These are phyloP conservation scores for Lentinula detonsa DNA, from an alignment of 768 basidiomycete genomes.

Conservation along the genomic window DNA sequence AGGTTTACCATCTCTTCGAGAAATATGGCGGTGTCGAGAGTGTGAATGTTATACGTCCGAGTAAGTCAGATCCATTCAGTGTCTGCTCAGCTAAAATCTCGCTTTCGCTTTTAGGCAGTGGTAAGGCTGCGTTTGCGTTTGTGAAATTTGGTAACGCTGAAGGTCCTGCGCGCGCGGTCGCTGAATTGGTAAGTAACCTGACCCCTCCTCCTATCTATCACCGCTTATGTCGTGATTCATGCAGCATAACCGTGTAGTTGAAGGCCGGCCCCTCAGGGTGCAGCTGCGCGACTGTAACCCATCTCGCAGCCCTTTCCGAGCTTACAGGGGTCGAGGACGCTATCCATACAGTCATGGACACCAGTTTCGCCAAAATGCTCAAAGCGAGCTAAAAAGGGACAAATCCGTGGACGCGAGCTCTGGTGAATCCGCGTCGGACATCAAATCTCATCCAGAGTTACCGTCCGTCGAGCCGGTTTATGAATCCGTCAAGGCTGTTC, in stretches of 20 bases:
- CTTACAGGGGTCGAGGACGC: slow-evolving; percentile 35
- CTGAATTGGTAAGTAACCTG: slow-evolving; percentile 44
- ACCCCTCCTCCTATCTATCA: not conserved
- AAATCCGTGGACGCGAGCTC: not conserved
- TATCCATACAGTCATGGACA: slow-evolving; percentile 8
- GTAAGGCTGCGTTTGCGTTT: slow-evolving; percentile 72
- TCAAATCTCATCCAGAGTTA: not conserved
- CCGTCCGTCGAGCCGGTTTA: not conserved
- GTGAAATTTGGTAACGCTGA: slow-evolving; percentile 63
- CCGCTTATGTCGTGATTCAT: slow-evolving; percentile 3
- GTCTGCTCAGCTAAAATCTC: not conserved
- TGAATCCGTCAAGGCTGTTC: not conserved
- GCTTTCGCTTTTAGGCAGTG: slow-evolving; percentile 38
- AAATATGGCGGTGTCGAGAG: slow-evolving; percentile 60
- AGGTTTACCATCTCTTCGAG: slow-evolving; percentile 51
- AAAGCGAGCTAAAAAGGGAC: not conserved
- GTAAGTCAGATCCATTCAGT: slow-evolving; percentile 29
- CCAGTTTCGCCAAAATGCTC: not conserved
- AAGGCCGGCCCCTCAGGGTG: slow-evolving; percentile 69
- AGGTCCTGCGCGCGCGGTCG: slow-evolving; percentile 60
- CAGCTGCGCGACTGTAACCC: slow-evolving; percentile 68
- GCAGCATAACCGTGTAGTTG: slow-evolving; percentile 67
- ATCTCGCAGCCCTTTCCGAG: slow-evolving; percentile 43
- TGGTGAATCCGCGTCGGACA: not conserved
- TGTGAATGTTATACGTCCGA: slow-evolving; percentile 59